phyloP scores from a whole-genome alignment of 495 filamentous ascomycete species.

The Bathelium albidoporum region DNA sequence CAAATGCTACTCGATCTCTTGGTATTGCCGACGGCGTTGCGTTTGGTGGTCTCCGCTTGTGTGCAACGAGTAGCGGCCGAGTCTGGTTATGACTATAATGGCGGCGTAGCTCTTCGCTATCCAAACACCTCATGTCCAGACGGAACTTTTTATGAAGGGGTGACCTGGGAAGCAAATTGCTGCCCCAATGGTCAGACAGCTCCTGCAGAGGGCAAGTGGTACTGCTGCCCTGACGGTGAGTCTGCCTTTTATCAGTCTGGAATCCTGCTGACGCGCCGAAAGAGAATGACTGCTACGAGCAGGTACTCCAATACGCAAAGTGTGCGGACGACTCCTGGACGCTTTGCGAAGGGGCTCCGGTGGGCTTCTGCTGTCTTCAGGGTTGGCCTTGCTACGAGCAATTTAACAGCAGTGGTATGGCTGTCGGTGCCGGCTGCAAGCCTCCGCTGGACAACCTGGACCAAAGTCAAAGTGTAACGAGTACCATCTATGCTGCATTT shows the following conservation, averaged over 20 bases:
- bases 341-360: background rate
- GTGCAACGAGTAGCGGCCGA: too few relatives aligned
- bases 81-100: background rate
- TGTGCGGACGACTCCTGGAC: background rate
- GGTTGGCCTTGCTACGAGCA: background rate
- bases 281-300: background rate
- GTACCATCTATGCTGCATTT: too few relatives aligned
- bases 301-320: background rate
- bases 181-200: background rate
- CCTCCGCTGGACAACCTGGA: too few relatives aligned
- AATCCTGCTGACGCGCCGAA: background rate
- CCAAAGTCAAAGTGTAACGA: too few relatives aligned
- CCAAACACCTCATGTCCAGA: background rate
- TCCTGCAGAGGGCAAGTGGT: background rate
- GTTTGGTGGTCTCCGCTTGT: too few relatives aligned
- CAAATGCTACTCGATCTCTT: too few relatives aligned
- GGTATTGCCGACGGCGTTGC: too few relatives aligned
- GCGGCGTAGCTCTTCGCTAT: background rate
- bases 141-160: background rate
- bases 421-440: too few relatives aligned
- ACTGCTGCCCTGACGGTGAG: background rate
- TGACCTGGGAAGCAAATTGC: background rate
- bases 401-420: background rate
- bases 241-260: background rate
- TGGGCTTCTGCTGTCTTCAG: background rate